phyloP scores from a whole-genome alignment of 768 basidiomycete species.

The Amanita brunnescens region DNA sequence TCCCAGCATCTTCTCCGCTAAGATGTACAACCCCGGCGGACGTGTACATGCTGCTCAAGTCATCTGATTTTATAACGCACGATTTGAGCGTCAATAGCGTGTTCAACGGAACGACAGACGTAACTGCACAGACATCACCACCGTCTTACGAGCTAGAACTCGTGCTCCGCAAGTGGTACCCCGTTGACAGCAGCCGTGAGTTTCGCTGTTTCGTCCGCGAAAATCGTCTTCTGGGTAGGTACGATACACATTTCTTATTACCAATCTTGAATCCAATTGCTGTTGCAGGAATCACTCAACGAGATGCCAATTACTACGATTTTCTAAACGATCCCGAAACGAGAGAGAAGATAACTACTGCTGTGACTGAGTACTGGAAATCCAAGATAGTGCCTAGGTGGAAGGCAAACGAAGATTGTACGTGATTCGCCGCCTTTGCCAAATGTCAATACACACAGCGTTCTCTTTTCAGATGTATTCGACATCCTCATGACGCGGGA shows the following conservation, averaged over 20 bases:
- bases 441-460: not conserved
- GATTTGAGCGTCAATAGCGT: constrained; percentile 54
- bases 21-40: constrained; percentile 86
- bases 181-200: constrained; percentile 77
- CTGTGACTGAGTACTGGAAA: constrained; percentile 60
- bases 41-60: constrained; percentile 87
- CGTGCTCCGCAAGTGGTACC: constrained; percentile 85
- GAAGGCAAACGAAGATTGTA: constrained; percentile 57
- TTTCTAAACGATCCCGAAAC: constrained; percentile 64
- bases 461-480: constrained; percentile 59
- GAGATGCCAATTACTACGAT: constrained; percentile 85
- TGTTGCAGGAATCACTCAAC: constrained; percentile 67
- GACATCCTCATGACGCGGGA: constrained; percentile 85
- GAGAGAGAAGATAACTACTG: constrained; percentile 38
- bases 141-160: constrained; percentile 63
- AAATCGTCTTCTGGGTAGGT: constrained; percentile 63
- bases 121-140: constrained; percentile 1
- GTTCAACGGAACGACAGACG: constrained; percentile 46
- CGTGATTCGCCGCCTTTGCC: constrained; percentile 15
- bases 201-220: constrained; percentile 84
- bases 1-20: constrained; percentile 75
- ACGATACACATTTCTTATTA: not conserved
- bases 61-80: constrained; percentile 83
- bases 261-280: not conserved
- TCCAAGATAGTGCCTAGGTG: constrained; percentile 54